Conservation (phyloP, 2,329 filamentous ascomycete species). For the Nothophaeocryptopus gaeumannii region DNA sequence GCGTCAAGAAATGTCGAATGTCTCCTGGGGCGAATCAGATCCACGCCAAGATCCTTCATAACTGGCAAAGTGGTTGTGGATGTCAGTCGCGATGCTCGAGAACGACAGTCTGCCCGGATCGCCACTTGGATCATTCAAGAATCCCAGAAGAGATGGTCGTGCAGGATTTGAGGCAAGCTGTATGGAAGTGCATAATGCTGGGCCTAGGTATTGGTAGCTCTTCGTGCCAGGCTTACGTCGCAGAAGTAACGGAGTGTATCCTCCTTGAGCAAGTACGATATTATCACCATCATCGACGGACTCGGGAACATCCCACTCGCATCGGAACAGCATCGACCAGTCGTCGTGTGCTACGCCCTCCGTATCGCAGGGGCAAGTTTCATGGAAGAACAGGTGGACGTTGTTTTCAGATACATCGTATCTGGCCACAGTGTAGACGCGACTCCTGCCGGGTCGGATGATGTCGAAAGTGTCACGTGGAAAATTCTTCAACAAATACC, state of each 20-base stretch:
- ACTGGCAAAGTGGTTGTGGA: background rate
- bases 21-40: background rate
- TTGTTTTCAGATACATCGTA: background rate
- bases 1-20: background rate
- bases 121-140: background rate
- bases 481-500: background rate
- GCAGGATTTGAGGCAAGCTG: background rate
- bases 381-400: background rate
- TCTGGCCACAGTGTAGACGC: background rate
- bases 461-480: background rate
- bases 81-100: background rate
- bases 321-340: slow-evolving; percentile 3
- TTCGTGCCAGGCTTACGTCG: background rate
- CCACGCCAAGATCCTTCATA: background rate
- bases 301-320: slow-evolving; percentile 1
- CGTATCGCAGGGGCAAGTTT: slow-evolving; percentile 1
- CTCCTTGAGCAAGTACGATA: background rate
- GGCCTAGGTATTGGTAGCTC: background rate
- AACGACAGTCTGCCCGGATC: slow-evolving; percentile 1
- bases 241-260: background rate
- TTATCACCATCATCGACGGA: background rate
- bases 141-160: background rate
- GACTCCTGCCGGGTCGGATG: background rate
- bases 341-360: background rate
- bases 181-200: slow-evolving; percentile 1